phyloP scores from a whole-genome alignment of 257 asterid species.

The Solanum virginianum region DNA sequence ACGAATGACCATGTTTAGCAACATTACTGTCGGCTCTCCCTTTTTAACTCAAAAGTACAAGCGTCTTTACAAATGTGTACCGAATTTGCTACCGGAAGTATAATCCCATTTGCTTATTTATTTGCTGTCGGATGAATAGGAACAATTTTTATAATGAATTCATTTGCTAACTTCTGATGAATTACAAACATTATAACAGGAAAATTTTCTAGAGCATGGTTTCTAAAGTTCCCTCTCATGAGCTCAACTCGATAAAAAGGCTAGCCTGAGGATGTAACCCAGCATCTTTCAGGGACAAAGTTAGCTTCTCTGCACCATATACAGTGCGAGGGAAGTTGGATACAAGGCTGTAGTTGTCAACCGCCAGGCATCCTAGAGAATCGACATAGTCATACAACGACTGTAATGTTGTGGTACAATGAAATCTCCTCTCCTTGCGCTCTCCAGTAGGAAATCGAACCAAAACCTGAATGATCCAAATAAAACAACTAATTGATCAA shows the following conservation, averaged over 20 bases:
- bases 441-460: constrained; percentile 92
- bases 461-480: constrained; percentile 47
- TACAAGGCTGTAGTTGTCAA: constrained; percentile 49
- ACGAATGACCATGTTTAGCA: too few species aligned
- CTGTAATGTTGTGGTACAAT: constrained; percentile 39
- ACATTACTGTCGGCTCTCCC: neutral
- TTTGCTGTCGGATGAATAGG: neutral
- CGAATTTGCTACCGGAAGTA: neutral
- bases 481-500: neutral
- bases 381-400: constrained; percentile 74
- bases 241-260: constrained; percentile 72
- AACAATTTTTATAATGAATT: neutral
- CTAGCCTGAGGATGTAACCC: constrained; percentile 98
- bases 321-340: constrained; percentile 88
- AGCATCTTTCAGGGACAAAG: constrained; percentile 61
- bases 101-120: neutral
- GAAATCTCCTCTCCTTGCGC: constrained; percentile 83
- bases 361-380: constrained; percentile 71
- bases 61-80: neutral
- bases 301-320: constrained; percentile 51
- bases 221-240: neutral
- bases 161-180: neutral
- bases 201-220: neutral
- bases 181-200: neutral
- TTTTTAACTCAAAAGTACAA: neutral